Percentiles rank a stretch among this genome's conserved stretches.
These are phyloP conservation scores for Mariannaea sp. DNA, from an alignment of 2,329 filamentous ascomycete species.

Conservation along the genomic window DNA sequence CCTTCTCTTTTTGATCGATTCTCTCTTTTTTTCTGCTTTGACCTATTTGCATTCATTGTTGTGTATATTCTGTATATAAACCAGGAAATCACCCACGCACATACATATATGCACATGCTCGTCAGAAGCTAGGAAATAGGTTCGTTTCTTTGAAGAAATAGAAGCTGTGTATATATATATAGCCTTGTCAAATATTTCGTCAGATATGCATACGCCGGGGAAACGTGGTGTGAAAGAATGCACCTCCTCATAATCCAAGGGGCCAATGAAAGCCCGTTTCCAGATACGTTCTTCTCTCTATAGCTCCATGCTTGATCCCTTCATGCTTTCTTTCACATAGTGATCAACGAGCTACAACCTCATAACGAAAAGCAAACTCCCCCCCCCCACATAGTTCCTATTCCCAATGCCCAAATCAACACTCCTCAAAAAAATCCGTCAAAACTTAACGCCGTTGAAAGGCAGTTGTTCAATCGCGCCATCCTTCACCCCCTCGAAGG, in stretches of 20 bases:
- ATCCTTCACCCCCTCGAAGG: slow-evolving; percentile 54
- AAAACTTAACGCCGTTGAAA: slow-evolving; percentile 3
- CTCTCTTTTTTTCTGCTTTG: neutral
- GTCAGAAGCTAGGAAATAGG: no score
- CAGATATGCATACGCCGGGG: neutral
- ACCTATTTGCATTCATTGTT: no score
- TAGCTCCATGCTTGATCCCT: slow-evolving; percentile 19
- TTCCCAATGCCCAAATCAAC: slow-evolving; percentile 11
- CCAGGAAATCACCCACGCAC: no score
- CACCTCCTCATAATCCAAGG: neutral
- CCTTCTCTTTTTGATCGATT: neutral
- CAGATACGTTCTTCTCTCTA: slow-evolving; percentile 3
- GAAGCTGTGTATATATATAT: no score
- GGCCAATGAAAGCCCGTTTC: neutral
- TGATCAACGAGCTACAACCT: neutral
- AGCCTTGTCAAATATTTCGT: no score
- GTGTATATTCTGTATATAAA: neutral
- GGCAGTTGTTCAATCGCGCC: slow-evolving; percentile 44
- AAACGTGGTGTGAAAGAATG: neutral
- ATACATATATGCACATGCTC: no score
- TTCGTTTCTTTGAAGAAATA: no score
- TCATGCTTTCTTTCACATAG: neutral
- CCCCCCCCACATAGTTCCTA: slow-evolving; percentile 6
- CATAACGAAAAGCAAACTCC: slow-evolving; percentile 7
- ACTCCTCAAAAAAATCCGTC: slow-evolving; percentile 8